Conservation (phyloP, 129 eudicot genomes). For the Pulicaria dysenterica region DNA sequence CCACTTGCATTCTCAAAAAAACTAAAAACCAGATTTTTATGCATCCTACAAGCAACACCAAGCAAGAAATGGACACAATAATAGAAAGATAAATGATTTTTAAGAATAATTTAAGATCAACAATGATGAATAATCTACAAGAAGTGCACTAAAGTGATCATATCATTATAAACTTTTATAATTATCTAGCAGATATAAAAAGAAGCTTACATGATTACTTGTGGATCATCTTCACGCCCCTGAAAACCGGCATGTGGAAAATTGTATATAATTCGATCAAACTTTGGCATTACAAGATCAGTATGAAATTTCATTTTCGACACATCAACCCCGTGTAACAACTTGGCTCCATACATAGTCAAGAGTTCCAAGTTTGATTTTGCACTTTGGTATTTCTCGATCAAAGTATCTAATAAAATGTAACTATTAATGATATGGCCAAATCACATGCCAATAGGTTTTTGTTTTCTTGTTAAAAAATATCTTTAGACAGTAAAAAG, state of each 20-base stretch:
- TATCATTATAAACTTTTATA: no score
- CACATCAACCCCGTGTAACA: conserved; percentile 57
- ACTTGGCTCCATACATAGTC: conserved; percentile 32
- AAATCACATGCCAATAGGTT: conserved; percentile 8
- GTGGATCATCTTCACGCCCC: conserved; percentile 41
- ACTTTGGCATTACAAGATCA: conserved; percentile 40
- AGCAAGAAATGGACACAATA: no score
- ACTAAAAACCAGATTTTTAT: conserved; percentile 46
- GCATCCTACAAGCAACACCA: conserved; percentile 49
- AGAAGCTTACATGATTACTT: conserved; percentile 43
- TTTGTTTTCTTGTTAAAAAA: neutral
- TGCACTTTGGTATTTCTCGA: conserved; percentile 46
- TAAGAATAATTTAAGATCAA: neutral
- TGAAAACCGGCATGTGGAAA: no score
- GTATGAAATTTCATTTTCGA: conserved; percentile 39
- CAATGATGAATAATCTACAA: no score
- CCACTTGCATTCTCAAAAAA: conserved; percentile 58
- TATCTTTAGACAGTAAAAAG: neutral
- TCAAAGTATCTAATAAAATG: conserved; percentile 39
- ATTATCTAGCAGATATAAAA: neutral
- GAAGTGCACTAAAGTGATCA: no score
- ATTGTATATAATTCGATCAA: conserved; percentile 69
- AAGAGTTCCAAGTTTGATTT: conserved; percentile 38
- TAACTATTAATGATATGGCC: neutral
- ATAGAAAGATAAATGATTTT: neutral